Evolutionary conservation across 2,329 filamentous ascomycete genomes (phyloP).

Genomic region (Gnomoniopsis sp.): DNA sequence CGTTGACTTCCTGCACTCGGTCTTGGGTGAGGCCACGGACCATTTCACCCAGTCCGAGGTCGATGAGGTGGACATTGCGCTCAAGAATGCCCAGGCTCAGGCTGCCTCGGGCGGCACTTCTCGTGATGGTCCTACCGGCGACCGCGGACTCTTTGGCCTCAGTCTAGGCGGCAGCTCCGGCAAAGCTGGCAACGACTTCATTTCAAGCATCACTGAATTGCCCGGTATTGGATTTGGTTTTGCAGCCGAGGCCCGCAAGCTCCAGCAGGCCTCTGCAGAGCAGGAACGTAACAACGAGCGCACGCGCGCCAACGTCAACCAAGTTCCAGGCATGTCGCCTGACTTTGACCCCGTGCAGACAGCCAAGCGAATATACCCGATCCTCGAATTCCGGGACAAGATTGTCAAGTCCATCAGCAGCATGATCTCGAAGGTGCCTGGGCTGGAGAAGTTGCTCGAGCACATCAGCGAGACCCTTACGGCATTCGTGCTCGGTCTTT

Average conservation of each 20-base stretch:
- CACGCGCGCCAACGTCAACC: slow-evolving; percentile 47
- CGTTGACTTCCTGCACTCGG: slow-evolving; percentile 81
- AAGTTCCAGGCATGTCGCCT: slow-evolving; percentile 71
- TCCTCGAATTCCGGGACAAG: slow-evolving; percentile 88
- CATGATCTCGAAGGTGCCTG: slow-evolving; percentile 87
- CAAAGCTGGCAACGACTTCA: slow-evolving; percentile 51
- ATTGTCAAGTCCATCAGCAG: slow-evolving; percentile 84
- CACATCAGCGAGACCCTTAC: slow-evolving; percentile 92
- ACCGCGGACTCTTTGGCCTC: slow-evolving; percentile 31
- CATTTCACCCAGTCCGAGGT: slow-evolving; percentile 84
- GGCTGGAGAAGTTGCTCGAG: slow-evolving; percentile 84
- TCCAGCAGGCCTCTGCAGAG: slow-evolving; percentile 58
- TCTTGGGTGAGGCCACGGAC: slow-evolving; percentile 72
- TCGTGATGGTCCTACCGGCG: slow-evolving; percentile 16
- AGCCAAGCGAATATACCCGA: slow-evolving; percentile 84
- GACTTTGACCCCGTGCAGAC: slow-evolving; percentile 77
- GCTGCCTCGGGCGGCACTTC: slow-evolving; percentile 24
- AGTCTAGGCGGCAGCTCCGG: slow-evolving; percentile 33
- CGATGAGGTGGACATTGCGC: slow-evolving; percentile 72
- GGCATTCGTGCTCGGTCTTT: slow-evolving; percentile 82
- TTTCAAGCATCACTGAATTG: slow-evolving; percentile 70
- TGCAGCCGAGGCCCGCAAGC: slow-evolving; percentile 60
- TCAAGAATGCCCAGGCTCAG: slow-evolving; percentile 60
- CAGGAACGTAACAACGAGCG: slow-evolving; percentile 53
- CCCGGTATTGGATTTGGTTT: slow-evolving; percentile 67